Conservation (phyloP, 2,329 filamentous ascomycete species). For the Phaeosphaeria sp. region DNA sequence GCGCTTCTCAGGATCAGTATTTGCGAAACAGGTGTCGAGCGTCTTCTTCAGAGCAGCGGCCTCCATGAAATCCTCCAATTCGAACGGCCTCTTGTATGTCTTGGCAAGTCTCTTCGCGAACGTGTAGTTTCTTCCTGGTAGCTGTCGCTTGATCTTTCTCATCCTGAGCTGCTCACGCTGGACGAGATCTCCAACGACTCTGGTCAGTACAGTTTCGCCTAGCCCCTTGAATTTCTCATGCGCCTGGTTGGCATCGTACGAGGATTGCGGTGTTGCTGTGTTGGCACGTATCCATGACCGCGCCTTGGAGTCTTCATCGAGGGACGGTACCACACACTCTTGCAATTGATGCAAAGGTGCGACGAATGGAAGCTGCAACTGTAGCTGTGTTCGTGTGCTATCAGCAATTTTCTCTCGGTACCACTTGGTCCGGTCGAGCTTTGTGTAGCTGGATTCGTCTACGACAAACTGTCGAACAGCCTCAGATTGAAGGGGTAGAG, state of each 20-base stretch:
- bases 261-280: slow-evolving; percentile 49
- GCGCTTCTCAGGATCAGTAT: slow-evolving; percentile 23
- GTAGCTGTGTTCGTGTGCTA: slow-evolving; percentile 30
- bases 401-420: slow-evolving; percentile 31
- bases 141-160: slow-evolving; percentile 63
- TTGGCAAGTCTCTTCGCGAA: slow-evolving; percentile 67
- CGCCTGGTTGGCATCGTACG: slow-evolving; percentile 50
- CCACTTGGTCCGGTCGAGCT: slow-evolving; percentile 36
- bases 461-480: slow-evolving; percentile 30
- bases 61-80: slow-evolving; percentile 50
- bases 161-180: slow-evolving; percentile 64
- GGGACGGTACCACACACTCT: background rate
- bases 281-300: slow-evolving; percentile 57
- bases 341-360: slow-evolving; percentile 28
- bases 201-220: slow-evolving; percentile 40
- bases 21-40: slow-evolving; percentile 63
- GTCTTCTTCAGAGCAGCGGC: slow-evolving; percentile 66
- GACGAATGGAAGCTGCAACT: slow-evolving; percentile 31
- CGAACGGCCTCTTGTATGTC: slow-evolving; percentile 63
- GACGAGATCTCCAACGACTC: slow-evolving; percentile 64
- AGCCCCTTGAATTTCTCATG: slow-evolving; percentile 49
- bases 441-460: slow-evolving; percentile 36
- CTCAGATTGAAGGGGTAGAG: slow-evolving; percentile 29
- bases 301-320: slow-evolving; percentile 34
- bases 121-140: slow-evolving; percentile 67